phyloP scores from a whole-genome alignment of 805 yeast genomes.

The Saturnispora gosingensis region DNA sequence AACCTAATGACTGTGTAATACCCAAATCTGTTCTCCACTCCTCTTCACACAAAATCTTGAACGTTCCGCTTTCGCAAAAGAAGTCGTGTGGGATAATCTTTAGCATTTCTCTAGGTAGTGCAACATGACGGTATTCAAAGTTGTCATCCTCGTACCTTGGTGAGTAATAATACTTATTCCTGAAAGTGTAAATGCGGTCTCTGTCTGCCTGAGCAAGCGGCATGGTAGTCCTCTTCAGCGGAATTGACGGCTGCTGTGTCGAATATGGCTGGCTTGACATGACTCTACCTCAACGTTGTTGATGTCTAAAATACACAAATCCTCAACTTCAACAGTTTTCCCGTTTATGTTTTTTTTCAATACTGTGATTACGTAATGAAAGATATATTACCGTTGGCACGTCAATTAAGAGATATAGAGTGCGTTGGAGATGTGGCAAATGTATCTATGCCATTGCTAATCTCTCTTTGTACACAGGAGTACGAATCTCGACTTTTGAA shows the following conservation, averaged over 20 bases:
- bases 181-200: slow-evolving; percentile 80
- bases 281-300: slow-evolving; percentile 57
- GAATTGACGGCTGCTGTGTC: background rate
- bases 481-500: background rate
- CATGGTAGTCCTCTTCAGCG: slow-evolving; percentile 33
- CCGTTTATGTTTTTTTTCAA: background rate
- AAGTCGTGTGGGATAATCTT: slow-evolving; percentile 91
- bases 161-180: slow-evolving; percentile 89
- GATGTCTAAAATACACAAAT: background rate
- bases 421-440: background rate
- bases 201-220: slow-evolving; percentile 75
- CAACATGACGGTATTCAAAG: slow-evolving; percentile 92
- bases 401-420: slow-evolving; percentile 14
- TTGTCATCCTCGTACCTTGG: slow-evolving; percentile 88
- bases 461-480: background rate
- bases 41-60: slow-evolving; percentile 83
- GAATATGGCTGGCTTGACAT: slow-evolving; percentile 37
- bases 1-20: slow-evolving; percentile 92
- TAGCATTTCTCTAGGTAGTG: slow-evolving; percentile 92
- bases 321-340: background rate
- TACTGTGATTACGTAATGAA: slow-evolving; percentile 31
- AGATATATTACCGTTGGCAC: slow-evolving; percentile 48
- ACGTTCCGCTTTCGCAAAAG: slow-evolving; percentile 89
- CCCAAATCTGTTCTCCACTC: slow-evolving; percentile 96
- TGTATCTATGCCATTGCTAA: background rate